Conservation (phyloP, 805 yeast species). For the Yarrowia osloensis region DNA sequence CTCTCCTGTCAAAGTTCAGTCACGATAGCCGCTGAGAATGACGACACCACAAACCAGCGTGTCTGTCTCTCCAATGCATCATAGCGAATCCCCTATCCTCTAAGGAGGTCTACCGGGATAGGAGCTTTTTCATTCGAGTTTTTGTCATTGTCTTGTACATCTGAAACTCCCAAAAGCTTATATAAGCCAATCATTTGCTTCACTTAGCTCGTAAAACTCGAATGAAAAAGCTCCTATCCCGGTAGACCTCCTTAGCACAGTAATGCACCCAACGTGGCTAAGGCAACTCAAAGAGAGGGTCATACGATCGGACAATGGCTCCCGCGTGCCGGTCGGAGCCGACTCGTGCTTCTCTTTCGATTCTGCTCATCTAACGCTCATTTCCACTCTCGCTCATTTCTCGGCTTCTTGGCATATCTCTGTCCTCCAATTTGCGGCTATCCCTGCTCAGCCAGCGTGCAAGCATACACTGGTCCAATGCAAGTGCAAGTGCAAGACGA, state of each 20-base stretch:
- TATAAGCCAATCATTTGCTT: too few relatives aligned
- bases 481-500: too few relatives aligned
- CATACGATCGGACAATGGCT: neutral
- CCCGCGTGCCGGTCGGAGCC: neutral
- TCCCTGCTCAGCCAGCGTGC: neutral
- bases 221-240: too few relatives aligned
- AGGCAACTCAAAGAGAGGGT: neutral
- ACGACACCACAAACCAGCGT: neutral
- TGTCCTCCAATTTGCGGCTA: neutral
- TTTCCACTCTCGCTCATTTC: neutral
- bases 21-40: neutral
- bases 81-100: neutral
- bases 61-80: neutral
- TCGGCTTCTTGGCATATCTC: slow-evolving; percentile 2
- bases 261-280: neutral
- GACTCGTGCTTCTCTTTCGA: neutral
- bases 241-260: too few relatives aligned
- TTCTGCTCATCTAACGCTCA: neutral
- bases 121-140: too few relatives aligned
- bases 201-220: too few relatives aligned
- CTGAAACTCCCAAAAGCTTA: too few relatives aligned
- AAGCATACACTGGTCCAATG: neutral
- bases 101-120: too few relatives aligned
- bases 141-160: too few relatives aligned
- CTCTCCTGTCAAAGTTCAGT: too few relatives aligned